A percentile compares a stretch with the other conserved stretches of the same genome.
These are phyloP conservation scores for Kwoniella shandongensis DNA, from an alignment of 768 basidiomycete genomes.

Conservation along the genomic window DNA sequence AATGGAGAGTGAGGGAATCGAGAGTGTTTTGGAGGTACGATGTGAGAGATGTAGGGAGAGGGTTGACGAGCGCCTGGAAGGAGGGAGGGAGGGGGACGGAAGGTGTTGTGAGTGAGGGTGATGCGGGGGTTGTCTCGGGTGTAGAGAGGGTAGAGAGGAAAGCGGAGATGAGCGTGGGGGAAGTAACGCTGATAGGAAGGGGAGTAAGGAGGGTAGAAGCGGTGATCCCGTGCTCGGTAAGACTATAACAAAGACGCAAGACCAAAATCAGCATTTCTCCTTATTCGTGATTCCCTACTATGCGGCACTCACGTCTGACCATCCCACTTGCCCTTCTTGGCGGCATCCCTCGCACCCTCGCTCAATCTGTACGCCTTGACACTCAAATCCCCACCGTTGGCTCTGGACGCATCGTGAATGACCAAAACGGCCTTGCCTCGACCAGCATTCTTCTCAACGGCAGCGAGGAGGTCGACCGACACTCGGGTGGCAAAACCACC, in stretches of 20 bases:
- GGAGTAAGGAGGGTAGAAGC: constrained; percentile 84
- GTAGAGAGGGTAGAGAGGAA: constrained; percentile 69
- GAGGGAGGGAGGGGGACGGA: constrained; percentile 57
- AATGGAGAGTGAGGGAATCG: constrained; percentile 79
- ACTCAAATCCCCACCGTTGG: constrained; percentile 70
- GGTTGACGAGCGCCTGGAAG: constrained; percentile 70
- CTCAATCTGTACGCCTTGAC: constrained; percentile 88
- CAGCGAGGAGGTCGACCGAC: constrained; percentile 42
- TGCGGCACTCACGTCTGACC: constrained; percentile 66
- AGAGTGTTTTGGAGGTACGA: constrained; percentile 79
- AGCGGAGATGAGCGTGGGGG: constrained; percentile 73
- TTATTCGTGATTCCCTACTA: neutral
- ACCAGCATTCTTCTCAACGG: constrained; percentile 45
- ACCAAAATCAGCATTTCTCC: neutral
- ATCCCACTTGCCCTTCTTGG: constrained; percentile 80
- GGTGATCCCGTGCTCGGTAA: constrained; percentile 75
- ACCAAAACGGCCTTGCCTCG: constrained; percentile 50
- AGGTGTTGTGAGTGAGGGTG: constrained; percentile 29
- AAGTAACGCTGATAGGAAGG: constrained; percentile 78
- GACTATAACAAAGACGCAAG: constrained; percentile 57
- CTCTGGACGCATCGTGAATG: constrained; percentile 46
- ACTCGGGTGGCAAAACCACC: constrained; percentile 45
- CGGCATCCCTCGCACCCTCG: constrained; percentile 73
- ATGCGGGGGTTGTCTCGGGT: constrained; percentile 55
- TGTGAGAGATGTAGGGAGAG: constrained; percentile 65